A percentile compares a stretch with the other conserved stretches of the same genome.
These are phyloP conservation scores for Ustulina deusta DNA, from an alignment of 2,329 filamentous ascomycete genomes.

Conservation along the genomic window DNA sequence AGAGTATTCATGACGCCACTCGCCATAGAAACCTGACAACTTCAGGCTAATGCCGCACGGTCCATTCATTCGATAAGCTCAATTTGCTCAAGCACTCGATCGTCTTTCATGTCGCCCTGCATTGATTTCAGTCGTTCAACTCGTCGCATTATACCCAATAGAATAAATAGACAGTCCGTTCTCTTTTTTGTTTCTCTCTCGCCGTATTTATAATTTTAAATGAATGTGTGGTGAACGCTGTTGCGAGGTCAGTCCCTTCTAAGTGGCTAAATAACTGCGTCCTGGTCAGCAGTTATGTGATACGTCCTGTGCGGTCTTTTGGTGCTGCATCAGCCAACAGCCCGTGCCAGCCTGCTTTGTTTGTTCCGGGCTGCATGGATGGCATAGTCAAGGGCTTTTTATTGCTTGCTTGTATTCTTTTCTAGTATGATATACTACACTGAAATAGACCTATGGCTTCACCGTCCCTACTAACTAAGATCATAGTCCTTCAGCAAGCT, in stretches of 20 bases:
- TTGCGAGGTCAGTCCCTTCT: background rate
- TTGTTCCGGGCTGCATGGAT: no score
- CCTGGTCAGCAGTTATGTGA: background rate
- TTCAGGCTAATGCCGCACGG: background rate
- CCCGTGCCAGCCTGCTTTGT: background rate
- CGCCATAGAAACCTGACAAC: background rate
- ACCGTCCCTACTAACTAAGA: no score
- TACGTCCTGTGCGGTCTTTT: background rate
- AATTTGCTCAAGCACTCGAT: background rate
- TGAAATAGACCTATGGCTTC: background rate
- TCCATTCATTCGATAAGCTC: constrained; percentile 5
- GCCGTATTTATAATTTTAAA: background rate
- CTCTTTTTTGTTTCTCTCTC: background rate
- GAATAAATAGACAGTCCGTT: constrained; percentile 9
- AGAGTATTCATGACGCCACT: constrained; percentile 8
- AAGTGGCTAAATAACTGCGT: constrained; percentile 11
- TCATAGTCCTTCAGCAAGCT: background rate
- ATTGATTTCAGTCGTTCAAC: constrained; percentile 7
- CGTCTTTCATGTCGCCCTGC: constrained; percentile 2
- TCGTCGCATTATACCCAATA: constrained; percentile 19
- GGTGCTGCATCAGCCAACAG: background rate
- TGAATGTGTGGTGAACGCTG: background rate
- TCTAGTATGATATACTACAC: background rate
- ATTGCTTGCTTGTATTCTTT: background rate
- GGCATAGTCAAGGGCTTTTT: background rate